Evolutionary conservation across 441 rosid genomes (phyloP).

Genomic region (Croton laevigatus): DNA sequence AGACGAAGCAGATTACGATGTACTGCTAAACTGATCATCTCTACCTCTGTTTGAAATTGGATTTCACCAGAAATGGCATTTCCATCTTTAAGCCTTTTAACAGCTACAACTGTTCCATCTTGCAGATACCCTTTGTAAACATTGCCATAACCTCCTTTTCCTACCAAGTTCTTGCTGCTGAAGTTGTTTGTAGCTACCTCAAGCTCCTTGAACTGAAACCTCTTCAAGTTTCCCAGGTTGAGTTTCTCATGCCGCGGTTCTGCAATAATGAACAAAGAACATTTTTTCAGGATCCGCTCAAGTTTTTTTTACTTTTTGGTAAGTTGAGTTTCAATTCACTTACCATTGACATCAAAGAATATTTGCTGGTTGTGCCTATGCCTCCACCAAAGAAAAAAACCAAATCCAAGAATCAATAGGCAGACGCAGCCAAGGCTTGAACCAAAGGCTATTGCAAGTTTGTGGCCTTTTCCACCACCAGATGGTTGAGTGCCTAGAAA

Average conservation of each 20-base stretch:
- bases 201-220: constrained; percentile 82
- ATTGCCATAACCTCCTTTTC: constrained; percentile 89
- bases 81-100: constrained; percentile 78
- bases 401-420: constrained; percentile 62
- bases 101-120: constrained; percentile 75
- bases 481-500: constrained; percentile 47
- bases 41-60: constrained; percentile 89
- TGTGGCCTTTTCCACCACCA: constrained; percentile 45
- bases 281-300: neutral
- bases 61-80: constrained; percentile 72
- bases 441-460: constrained; percentile 71
- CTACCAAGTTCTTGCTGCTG: constrained; percentile 76
- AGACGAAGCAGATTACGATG: constrained; percentile 83
- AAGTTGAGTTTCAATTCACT: constrained; percentile 14
- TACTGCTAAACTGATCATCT: constrained; percentile 91
- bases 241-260: constrained; percentile 63
- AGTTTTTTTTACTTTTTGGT: neutral
- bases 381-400: constrained; percentile 75
- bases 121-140: constrained; percentile 83
- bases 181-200: constrained; percentile 76
- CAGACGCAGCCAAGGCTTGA: constrained; percentile 66
- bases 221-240: constrained; percentile 73
- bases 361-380: constrained; percentile 73
- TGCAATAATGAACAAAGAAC: constrained; percentile 26
- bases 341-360: constrained; percentile 86